Evolutionary conservation across 345 rosid genomes (phyloP), one percentile per base, ranked within the genome.

Genomic region (Anacardium occidentale): DNA sequence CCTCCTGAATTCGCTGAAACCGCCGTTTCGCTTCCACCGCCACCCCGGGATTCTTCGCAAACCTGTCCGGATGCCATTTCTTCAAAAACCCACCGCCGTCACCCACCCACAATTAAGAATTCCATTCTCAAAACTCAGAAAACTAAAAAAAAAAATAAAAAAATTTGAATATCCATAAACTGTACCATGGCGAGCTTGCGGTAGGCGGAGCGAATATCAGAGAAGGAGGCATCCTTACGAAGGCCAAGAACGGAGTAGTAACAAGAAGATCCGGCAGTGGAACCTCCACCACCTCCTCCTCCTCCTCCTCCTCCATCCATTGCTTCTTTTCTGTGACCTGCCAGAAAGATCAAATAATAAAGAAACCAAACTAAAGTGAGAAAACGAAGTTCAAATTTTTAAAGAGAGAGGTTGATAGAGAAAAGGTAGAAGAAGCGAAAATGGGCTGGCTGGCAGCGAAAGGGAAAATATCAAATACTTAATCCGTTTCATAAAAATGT

Each of bases 21-120:
- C 88, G 86, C 15, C 88, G 91, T 52, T 94, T 89, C 3, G 97
- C 94, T 57, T 94, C 97, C 47, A 90, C 93, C 34, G 86, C 88
- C 4, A 77, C 79, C 15, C 75, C 84, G 6, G 93, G 90, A 24
- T 85, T 87, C 69, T 72, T 70, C 7, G 84, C 77, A 82, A 79
- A 87, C 75, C 86, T 83, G 74, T 94, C 98, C 11, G 98, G 98
- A 62, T 91, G 98, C 98, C 98, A 94, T 83, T 88, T 87, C 97
- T 91, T 61, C 75, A 66, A n/a, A 65, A 37, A 37, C 42, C 40
- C 22, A 29, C 2, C 32, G 3, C 32, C 32, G 32, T 29, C 32
- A 29, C 32, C 18, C 12, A 7, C 20, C 47, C n/a, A 22, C 21
- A 13, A 70, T 26, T 18, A 63, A 63, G 21, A 71, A 17, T 21